A percentile compares a stretch with the other conserved stretches of the same genome.
phyloP scores from a whole-genome alignment of 2,329 filamentous ascomycete species.

The Colletotrichum phormii region DNA sequence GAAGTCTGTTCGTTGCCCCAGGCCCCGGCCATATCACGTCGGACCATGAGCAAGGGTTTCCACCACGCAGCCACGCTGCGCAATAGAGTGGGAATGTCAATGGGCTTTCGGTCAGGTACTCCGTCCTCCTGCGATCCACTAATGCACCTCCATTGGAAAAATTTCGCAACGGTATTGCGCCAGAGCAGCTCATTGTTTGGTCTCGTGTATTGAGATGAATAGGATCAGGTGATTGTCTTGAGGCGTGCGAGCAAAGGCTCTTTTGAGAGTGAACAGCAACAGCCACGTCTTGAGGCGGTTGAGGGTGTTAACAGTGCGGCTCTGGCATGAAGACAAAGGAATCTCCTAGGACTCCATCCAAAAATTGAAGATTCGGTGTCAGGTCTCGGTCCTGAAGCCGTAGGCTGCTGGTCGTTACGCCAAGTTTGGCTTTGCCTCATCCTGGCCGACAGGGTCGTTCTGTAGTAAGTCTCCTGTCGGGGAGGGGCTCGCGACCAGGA shows the following conservation, averaged over 20 bases:
- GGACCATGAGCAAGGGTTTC: conserved; percentile 27
- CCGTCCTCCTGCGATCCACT: conserved; percentile 35
- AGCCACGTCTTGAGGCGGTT: background rate
- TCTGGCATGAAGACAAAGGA: background rate
- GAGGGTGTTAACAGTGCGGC: background rate
- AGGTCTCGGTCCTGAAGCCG: conserved; percentile 15
- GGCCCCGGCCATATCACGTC: conserved; percentile 32
- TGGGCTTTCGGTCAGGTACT: conserved; percentile 28
- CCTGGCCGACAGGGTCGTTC: conserved; percentile 16
- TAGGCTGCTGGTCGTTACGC: conserved; percentile 24
- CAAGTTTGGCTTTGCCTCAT: conserved; percentile 31
- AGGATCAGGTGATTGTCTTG: conserved; percentile 10
- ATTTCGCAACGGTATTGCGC: conserved; percentile 31
- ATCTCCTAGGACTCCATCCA: background rate
- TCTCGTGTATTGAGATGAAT: conserved; percentile 1
- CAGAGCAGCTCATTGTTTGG: conserved; percentile 27
- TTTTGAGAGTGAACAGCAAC: background rate
- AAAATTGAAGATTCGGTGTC: conserved; percentile 1
- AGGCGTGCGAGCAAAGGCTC: background rate
- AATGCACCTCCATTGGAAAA: conserved; percentile 35
- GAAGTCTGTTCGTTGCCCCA: background rate
- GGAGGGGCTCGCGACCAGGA: conserved; percentile 1
- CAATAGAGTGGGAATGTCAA: conserved; percentile 26
- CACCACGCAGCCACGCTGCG: conserved; percentile 29
- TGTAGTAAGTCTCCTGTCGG: background rate